phyloP scores from a whole-genome alignment of 805 yeast species.

The Ogataea wickerhamii region DNA sequence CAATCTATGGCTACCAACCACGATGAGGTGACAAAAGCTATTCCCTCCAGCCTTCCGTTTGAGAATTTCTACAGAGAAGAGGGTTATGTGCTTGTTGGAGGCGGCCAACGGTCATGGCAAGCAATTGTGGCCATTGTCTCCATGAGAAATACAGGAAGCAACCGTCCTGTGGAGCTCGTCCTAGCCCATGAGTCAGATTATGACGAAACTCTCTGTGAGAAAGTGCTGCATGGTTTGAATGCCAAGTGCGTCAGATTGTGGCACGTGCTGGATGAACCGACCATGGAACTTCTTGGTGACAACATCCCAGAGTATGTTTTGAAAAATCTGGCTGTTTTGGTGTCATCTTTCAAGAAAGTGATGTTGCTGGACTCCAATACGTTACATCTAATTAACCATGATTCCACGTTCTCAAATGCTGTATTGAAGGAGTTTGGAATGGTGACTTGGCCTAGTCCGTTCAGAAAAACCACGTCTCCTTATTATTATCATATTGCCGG shows the following conservation, averaged over 20 bases:
- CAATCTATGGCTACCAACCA: conserved; percentile 37
- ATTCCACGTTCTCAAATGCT: conserved; percentile 28
- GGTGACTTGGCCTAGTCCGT: conserved; percentile 68
- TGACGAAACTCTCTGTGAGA: conserved; percentile 35
- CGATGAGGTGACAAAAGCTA: conserved; percentile 32
- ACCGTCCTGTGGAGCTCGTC: conserved; percentile 37
- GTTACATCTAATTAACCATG: conserved; percentile 36
- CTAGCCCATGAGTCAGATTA: conserved; percentile 35
- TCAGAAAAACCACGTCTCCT: conserved; percentile 65
- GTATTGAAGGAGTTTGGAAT: conserved; percentile 51
- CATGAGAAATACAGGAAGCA: conserved; percentile 37
- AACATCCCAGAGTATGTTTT: conserved; percentile 14
- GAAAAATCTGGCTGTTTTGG: conserved; percentile 38
- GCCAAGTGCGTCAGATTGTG: conserved; percentile 36
- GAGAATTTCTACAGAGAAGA: conserved; percentile 15
- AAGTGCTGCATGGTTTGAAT: conserved; percentile 33
- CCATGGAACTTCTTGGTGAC: conserved; percentile 31
- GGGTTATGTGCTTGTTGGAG: conserved; percentile 36
- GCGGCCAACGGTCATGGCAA: conserved; percentile 35
- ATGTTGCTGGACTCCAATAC: conserved; percentile 43
- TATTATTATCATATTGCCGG: conserved; percentile 41
- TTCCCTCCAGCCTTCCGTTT: conserved; percentile 39
- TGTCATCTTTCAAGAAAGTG: conserved; percentile 41
- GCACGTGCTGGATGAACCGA: neutral
- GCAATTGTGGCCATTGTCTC: conserved; percentile 34